Evolutionary conservation across 805 yeast genomes (phyloP).

Genomic region (Nakazawaea ambrosiae): DNA sequence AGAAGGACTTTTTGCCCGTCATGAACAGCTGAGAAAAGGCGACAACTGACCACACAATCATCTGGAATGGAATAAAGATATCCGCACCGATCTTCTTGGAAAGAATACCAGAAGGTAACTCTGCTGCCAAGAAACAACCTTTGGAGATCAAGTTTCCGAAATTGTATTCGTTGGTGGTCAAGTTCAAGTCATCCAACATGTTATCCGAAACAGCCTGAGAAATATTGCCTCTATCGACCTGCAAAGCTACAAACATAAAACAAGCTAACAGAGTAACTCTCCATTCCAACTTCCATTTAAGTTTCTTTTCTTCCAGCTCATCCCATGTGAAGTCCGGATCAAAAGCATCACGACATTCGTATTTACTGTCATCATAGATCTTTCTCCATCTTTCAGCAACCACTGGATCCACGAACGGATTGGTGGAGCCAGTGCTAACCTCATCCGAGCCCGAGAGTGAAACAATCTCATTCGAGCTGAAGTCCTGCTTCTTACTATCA

Average conservation of each 20-base stretch:
- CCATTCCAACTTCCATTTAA: slow-evolving; percentile 47
- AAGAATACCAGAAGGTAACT: slow-evolving; percentile 54
- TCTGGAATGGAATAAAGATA: slow-evolving; percentile 45
- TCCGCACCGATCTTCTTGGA: slow-evolving; percentile 57
- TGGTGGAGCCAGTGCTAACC: slow-evolving; percentile 5
- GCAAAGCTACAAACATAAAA: slow-evolving; percentile 45
- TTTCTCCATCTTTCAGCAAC: slow-evolving; percentile 37
- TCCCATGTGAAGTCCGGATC: slow-evolving; percentile 58
- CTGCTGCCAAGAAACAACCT: slow-evolving; percentile 43
- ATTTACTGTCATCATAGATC: slow-evolving; percentile 39
- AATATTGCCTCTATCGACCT: slow-evolving; percentile 49
- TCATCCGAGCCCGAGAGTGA: no score
- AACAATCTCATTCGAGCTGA: no score
- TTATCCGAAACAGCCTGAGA: slow-evolving; percentile 49
- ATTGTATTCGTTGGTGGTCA: slow-evolving; percentile 49
- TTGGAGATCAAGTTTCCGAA: slow-evolving; percentile 38
- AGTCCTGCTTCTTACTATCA: no score
- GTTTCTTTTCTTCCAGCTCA: slow-evolving; percentile 38
- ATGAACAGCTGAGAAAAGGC: slow-evolving; percentile 31
- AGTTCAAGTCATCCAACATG: slow-evolving; percentile 36
- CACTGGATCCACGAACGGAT: slow-evolving; percentile 37
- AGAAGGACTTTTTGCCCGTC: slow-evolving; percentile 20
- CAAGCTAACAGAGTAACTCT: slow-evolving; percentile 48
- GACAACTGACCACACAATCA: slow-evolving; percentile 43
- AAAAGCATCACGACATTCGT: slow-evolving; percentile 48